Base-by-base conservation (phyloP, 208 protist genomes). In the Acanthamoeba triangularis region DNA sequence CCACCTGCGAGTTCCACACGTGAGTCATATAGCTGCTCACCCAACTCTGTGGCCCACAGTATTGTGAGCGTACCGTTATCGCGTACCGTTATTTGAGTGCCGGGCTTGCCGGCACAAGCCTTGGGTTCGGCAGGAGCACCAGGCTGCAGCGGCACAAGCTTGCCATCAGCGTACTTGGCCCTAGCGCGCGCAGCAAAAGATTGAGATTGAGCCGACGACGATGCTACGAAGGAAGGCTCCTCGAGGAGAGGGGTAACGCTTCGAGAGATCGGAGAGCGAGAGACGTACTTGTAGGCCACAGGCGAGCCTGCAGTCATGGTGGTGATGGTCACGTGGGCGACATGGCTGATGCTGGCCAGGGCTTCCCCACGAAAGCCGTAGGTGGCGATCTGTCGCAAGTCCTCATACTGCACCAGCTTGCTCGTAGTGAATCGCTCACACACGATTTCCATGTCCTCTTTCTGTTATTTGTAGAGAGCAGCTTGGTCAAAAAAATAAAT, bases 371-470 rank as follows among this genome's bases (percentile, higher is more conserved):
- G 96, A 94, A 99, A 99, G 33, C 98, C 98, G 96, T 98, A 99
- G 25, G 99, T 99, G 23, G 97, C 97, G 95, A 99, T 99, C n/a
- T 69, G 69, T 52, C 90, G 7, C 41, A 99, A 95, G 90, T 99
- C 98, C 28, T 98, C 98, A 93, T 97, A 99, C 49, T 94, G 76
- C 0, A 25, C 28, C 52, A 99, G 91, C 96, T 99, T 99, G 49
- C 95, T 97, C 14, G 98, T 99, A 3, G 98, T 97, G 88, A 99
- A 99, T 33, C 99, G 98, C 96, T 99, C 99, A 95, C 99, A 99
- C 6, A 99, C 98, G 61, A 99, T 95, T 13, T 97, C 97, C 20
- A 99, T 96, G 96, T 99, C 99, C 3, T 99, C 99, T 94, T 67
- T 80, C 91, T 96, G 13, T 59, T 59, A 56, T n/a, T 52, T 30